phyloP scores from a whole-genome alignment of 139 green algal genomes.

The Volvox africanus region DNA sequence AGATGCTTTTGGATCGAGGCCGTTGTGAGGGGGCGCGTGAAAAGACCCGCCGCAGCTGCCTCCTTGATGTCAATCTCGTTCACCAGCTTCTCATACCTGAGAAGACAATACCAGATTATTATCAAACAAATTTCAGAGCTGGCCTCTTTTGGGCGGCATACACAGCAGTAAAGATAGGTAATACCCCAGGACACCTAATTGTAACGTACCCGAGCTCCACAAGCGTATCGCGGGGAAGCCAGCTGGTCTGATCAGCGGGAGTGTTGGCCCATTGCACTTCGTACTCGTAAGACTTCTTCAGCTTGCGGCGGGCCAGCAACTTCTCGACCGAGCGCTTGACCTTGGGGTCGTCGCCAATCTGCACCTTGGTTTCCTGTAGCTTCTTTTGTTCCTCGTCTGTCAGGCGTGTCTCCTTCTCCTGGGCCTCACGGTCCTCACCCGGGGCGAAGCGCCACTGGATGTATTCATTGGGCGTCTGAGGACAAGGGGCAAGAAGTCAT shows the following conservation, averaged over 20 bases:
- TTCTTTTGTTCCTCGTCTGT: slow-evolving; percentile 91
- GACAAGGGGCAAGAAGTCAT: too few species aligned
- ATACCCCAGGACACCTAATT: too few species aligned
- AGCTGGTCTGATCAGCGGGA: slow-evolving; percentile 74
- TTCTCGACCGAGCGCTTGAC: slow-evolving; percentile 75
- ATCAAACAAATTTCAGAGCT: too few species aligned
- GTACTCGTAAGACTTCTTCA: slow-evolving; percentile 90
- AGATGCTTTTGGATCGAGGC: slow-evolving; percentile 92
- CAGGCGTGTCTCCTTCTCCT: slow-evolving; percentile 79
- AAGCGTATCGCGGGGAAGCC: slow-evolving; percentile 74
- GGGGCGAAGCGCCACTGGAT: slow-evolving; percentile 94
- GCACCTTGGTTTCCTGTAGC: slow-evolving; percentile 75
- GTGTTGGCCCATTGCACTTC: slow-evolving; percentile 77
- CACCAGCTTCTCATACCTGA: slow-evolving; percentile 87
- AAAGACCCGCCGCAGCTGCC: slow-evolving; percentile 86
- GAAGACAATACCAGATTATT: too few species aligned
- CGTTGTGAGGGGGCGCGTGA: slow-evolving; percentile 87
- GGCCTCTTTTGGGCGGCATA: too few species aligned
- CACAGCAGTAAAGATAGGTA: too few species aligned
- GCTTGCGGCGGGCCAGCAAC: slow-evolving; percentile 82
- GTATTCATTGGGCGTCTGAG: slow-evolving; percentile 92
- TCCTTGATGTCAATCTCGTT: slow-evolving; percentile 92
- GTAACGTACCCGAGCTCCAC: slow-evolving; percentile 36
- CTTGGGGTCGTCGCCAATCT: slow-evolving; percentile 53
- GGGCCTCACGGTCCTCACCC: slow-evolving; percentile 92